Evolutionary conservation across 2,329 filamentous ascomycete genomes (phyloP), one percentile per base, ranked within the genome.

Genomic region (Didymella pinodella): DNA sequence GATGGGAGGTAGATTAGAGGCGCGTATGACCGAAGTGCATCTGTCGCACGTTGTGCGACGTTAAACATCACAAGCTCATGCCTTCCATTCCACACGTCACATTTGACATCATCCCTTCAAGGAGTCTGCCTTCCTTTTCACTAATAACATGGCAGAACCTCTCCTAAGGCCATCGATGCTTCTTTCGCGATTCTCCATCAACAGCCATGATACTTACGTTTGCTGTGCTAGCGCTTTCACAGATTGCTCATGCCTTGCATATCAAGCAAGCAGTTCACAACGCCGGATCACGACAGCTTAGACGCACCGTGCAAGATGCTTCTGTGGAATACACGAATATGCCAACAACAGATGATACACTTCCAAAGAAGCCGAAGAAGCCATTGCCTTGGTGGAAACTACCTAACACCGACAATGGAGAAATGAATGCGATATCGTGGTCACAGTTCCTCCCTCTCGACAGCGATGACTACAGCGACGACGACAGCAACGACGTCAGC

Each of bases 1-100:
- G 68, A 71, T 58, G 68, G 68, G 2, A 53, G 58, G 25, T 61
- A 53, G 48, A 34, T 45, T 31, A 22, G 34, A 32, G 26, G 32
- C 10, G 25, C 31, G 52, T 40, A 40, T 40, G 34, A 51, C 41
- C 20, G 48, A n/a, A 43, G 26, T 41, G 26, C 43, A 16, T 41
- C 25, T 14, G 28, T 44, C 50, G 7, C n/a, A 51, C 28, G 16
- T 54, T 55, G 57, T 60, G 25, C 48, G 20, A 55, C 57, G 34
- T 45, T 36, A 11, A 51, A 51, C 40, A 52, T 48, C 29, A 52
- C 51, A 28, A 48, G 40, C 46, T 43, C 11, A 28, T 48, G 32
- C 14, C 26, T 25, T 56, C 25, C 57, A 51, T 55, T 55, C 41
- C 51, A 55, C 28, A 44, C 36, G 29, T 55, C 47, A 48, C 36